These are phyloP conservation scores for Coemansia sp. DNA, from an alignment of 192 early-diverging fungal species.

Conservation along the genomic window DNA sequence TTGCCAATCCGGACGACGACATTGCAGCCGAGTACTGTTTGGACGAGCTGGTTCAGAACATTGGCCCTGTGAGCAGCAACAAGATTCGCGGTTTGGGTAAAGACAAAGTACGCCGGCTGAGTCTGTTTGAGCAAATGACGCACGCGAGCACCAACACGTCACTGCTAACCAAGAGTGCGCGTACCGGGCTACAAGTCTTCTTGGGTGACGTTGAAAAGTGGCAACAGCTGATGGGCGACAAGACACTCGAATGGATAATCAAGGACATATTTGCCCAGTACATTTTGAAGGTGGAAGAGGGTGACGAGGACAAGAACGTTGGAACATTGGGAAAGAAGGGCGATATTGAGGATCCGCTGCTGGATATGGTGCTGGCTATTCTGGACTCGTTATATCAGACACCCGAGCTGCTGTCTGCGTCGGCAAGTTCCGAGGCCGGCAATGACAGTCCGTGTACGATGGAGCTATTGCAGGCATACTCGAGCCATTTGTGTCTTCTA, in stretches of 20 bases:
- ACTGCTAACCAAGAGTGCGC: constrained; percentile 10
- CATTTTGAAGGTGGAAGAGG: constrained; percentile 8
- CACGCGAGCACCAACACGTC: background rate
- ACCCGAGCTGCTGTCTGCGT: background rate
- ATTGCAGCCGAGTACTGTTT: constrained; percentile 35
- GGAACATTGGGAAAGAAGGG: background rate
- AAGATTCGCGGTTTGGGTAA: constrained; percentile 3
- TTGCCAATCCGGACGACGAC: constrained; percentile 39
- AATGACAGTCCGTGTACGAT: constrained; percentile 20
- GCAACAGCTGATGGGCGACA: constrained; percentile 14
- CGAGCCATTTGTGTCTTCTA: constrained; percentile 37
- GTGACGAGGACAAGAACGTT: background rate
- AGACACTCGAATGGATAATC: constrained; percentile 17
- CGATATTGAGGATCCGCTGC: constrained; percentile 19
- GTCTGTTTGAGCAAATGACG: constrained; percentile 9
- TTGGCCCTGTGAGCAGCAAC: constrained; percentile 15
- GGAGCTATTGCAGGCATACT: constrained; percentile 28
- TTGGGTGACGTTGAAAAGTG: constrained; percentile 12
- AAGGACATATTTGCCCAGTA: constrained; percentile 18
- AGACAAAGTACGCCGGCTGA: background rate
- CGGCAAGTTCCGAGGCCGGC: background rate
- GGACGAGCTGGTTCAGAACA: constrained; percentile 15
- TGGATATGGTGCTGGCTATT: constrained; percentile 27
- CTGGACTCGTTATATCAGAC: constrained; percentile 18
- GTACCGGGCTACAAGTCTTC: constrained; percentile 23